Base-by-base conservation (phyloP, 805 yeast species). In the Myxozyma udenii region DNA sequence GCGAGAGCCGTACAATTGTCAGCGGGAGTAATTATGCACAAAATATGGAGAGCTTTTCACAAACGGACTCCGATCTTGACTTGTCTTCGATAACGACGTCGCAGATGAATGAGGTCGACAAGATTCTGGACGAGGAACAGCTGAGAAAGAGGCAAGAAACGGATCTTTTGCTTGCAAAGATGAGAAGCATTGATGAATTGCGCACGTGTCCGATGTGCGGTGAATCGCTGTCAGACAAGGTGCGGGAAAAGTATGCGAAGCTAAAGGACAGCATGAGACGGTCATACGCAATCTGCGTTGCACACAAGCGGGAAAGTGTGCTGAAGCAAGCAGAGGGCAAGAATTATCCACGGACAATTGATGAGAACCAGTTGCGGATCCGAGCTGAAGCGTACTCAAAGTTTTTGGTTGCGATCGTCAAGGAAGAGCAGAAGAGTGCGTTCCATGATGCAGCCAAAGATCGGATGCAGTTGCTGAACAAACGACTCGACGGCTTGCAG, bases 261-360 rank as follows among this genome's bases (percentile, higher is more conserved):
- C 30, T 50, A 3, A 43, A 45, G 19, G 47, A 46, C 19, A 39
- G 50, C 2, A 35, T 55, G 3, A 47, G 47, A 28, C 35, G 54
- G 12, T 48, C 51, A 6, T 47, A 54, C 18, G 60, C 57, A n/a
- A 55, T 55, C 14, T 55, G 60, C 28, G 24, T 18, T 4, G 42
- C 42, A 16, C 60, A 55, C 28, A 48, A 35, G 33, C 28, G 30
- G 22, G 58, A 47, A 23, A 14, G 21, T 4, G 51, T 46, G 1
- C 14, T 52, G 7, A 35, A 19, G 14, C 36, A 16, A 11, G 53
- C 57, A 4, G 16, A 22, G 11, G 46, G 50, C 3, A 37, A 50
- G 30, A 45, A 45, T 23, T 55, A 55, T 43, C 60, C 61, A 18
- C 9, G 12, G 9, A 41, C 44, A 4, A 16, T 55, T 19, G 46